Evolutionary conservation across 805 yeast genomes (phyloP).

Genomic region (Ogataea corticis): DNA sequence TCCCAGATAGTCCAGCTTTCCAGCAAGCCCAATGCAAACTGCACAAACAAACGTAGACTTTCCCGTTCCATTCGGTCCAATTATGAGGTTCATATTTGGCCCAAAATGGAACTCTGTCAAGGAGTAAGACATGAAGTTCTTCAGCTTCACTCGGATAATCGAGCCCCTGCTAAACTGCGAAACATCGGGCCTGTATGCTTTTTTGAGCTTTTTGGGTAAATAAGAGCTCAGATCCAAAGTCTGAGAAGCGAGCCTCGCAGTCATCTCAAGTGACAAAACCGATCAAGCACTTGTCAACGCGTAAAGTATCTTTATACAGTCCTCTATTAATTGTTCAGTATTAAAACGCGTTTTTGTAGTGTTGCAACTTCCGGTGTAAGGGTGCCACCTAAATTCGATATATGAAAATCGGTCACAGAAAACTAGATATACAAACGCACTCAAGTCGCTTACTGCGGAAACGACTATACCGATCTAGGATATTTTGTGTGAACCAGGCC

Average conservation of each 20-base stretch:
- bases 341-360: not conserved
- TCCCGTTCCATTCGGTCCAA: slow-evolving; percentile 97
- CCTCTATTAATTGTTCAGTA: too few species aligned
- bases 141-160: slow-evolving; percentile 50
- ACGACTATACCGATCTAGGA: too few species aligned
- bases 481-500: too few species aligned
- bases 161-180: slow-evolving; percentile 45
- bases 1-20: slow-evolving; percentile 72
- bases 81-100: slow-evolving; percentile 84
- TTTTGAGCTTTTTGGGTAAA: slow-evolving; percentile 24
- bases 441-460: too few species aligned
- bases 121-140: slow-evolving; percentile 68
- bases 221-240: slow-evolving; percentile 13
- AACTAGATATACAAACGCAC: too few species aligned
- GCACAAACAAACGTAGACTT: slow-evolving; percentile 93
- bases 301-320: too few species aligned
- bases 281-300: too few species aligned
- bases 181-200: slow-evolving; percentile 17
- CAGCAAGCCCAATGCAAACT: slow-evolving; percentile 84
- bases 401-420: too few species aligned
- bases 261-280: slow-evolving; percentile 7
- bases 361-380: not conserved
- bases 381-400: too few species aligned
- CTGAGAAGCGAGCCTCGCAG: slow-evolving; percentile 14
- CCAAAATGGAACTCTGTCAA: slow-evolving; percentile 72